Conservation (phyloP, 768 basidiomycete genomes). For the Trametes villosa region DNA sequence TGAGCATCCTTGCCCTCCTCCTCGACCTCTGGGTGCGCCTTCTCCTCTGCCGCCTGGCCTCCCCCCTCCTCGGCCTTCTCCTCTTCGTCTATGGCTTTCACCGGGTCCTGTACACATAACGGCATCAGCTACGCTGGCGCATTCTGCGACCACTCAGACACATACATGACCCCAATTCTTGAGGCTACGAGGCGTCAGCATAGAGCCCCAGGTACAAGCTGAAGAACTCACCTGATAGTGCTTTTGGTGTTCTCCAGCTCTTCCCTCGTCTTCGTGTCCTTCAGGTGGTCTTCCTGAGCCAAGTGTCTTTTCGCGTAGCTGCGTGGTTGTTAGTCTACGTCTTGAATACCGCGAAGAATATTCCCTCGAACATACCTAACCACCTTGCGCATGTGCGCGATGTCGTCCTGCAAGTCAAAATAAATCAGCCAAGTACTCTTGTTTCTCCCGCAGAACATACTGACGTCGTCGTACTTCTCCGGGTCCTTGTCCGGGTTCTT, state of each 20-base stretch:
- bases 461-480: conserved; percentile 36
- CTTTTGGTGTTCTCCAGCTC: conserved; percentile 39
- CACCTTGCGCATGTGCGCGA: conserved; percentile 40
- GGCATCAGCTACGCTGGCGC: not conserved
- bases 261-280: conserved; percentile 36
- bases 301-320: conserved; percentile 39
- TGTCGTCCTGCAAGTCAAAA: conserved; percentile 29
- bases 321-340: not conserved
- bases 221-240: conserved; percentile 35
- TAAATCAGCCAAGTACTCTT: not conserved
- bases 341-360: not conserved
- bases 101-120: conserved; percentile 30
- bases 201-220: not conserved
- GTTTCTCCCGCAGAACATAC: not conserved
- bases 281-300: conserved; percentile 38
- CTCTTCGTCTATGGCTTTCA: conserved; percentile 29
- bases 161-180: conserved; percentile 42
- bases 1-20: too few species aligned
- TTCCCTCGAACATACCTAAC: conserved; percentile 29
- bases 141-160: not conserved
- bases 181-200: conserved; percentile 23
- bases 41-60: conserved; percentile 3
- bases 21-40: not conserved
- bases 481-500: conserved; percentile 39
- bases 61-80: conserved; percentile 3